Evolutionary conservation across 2,329 filamentous ascomycete species (phyloP), one percentile per base, ranked within the genome.

Genomic region (Ceratocystis cacaofunesta): DNA sequence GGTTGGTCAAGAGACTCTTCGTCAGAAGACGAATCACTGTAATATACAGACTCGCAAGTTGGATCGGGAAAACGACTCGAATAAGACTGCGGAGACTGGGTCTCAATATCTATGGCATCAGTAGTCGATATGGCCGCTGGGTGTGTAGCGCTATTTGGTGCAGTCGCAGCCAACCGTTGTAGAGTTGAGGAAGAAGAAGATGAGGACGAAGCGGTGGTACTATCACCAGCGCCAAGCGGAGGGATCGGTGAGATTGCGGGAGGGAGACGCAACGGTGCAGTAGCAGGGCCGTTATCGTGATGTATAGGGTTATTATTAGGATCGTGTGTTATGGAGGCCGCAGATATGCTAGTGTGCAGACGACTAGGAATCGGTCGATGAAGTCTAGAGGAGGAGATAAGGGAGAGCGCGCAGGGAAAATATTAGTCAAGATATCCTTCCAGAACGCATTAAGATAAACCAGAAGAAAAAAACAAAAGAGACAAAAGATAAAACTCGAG

Each of bases 321-420:
- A 22, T 65, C 28, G 41, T 30, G 52, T 28, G 61, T 61, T 36
- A 67, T 30, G 5, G 61, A 63, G 17, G 61, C 60, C 30, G 52
- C 61, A 22, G 43, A 66, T 6, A 57, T 65, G 36, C 63, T 67
- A 4, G 66, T 60, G 28, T 67, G 66, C 19, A 67, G 60, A n/a
- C 63, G 66, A 62, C 63, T 67, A 41, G 66, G 63, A 44, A 67
- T 65, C 46, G 66, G 62, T 12, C 65, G 57, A 30, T 48, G 62
- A 19, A 57, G 19, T 43, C 57, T 65, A 25, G 41, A 17, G 48
- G n/a, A 4, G 15, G 25, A 6, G 28, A 58, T 19, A 32, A 25
- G 15, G 44, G 60, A 61, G 44, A 30, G 52, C 41, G 43, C 52
- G 32, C 22, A 32, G 25, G 5, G 48, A 22, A 52, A 58, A 8